Evolutionary conservation across 345 rosid genomes (phyloP), one percentile per base, ranked within the genome.

Genomic region (Heritiera fomes): DNA sequence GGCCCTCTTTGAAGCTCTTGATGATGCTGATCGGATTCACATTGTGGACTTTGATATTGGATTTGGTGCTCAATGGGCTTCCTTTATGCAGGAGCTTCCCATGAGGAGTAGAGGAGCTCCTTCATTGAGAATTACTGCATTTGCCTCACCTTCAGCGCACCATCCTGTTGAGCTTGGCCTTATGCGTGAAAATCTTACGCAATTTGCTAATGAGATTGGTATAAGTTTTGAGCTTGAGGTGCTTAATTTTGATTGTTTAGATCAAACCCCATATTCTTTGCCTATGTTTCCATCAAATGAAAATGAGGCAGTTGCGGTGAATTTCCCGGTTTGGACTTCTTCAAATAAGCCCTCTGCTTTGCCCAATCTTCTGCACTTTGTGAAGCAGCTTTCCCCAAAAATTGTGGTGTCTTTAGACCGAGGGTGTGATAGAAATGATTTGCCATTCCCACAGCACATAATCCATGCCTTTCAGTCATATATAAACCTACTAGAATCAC

Each of bases 31-130:
- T 68, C 80, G 71, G 71, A 88, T 88, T 65, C 90, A 88, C 77
- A 87, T 88, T 72, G 79, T 88, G 40, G 91, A 88, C 64, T 88
- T 88, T 74, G 91, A 87, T 85, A 85, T 88, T 75, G 90, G 88
- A 14, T 84, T 84, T 81, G 91, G 91, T 75, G 91, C 86, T 79
- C 91, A 88, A 67, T 88, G 91, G 91, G 91, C 91, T 80, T 88
- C 90, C 38, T 87, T 88, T 75, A 88, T 88, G 87, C 90, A 87
- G 79, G 91, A 88, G 80, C 89, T 88, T 77, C 84, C 89, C 17
- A 70, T 82, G 76, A 82, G 84, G 82, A 80, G 80, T 77, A 82
- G 86, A 67, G 84, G 83, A 64, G 71, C 82, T 75, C 90, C 87
- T 6, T 81, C 85, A 13, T 74, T 88, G 80, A 87, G 81, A 85